phyloP scores from a whole-genome alignment of 2,329 filamentous ascomycete genomes.

The Sarocladium oryzae region DNA sequence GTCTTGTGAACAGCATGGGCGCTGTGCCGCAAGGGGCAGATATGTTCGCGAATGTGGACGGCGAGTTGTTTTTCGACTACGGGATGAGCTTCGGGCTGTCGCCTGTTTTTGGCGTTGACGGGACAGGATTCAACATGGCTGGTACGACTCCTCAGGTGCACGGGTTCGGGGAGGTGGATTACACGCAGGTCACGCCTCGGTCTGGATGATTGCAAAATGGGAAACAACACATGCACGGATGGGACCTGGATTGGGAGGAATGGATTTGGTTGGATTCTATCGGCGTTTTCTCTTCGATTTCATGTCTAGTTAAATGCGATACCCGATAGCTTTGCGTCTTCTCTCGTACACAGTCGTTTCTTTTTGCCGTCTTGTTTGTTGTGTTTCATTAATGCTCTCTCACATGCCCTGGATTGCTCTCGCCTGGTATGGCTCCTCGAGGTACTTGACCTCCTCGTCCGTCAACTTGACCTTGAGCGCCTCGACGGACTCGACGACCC shows the following conservation, averaged over 20 bases:
- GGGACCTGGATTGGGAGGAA: too few species aligned
- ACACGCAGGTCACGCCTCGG: background rate
- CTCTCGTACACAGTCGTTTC: background rate
- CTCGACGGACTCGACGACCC: slow-evolving; percentile 56
- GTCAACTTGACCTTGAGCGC: slow-evolving; percentile 40
- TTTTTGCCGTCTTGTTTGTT: too few species aligned
- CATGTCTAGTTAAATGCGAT: background rate
- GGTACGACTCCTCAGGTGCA: background rate
- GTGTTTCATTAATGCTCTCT: too few species aligned
- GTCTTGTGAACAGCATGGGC: background rate
- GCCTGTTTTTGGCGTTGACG: slow-evolving; percentile 22
- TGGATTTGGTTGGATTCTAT: background rate
- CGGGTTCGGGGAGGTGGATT: background rate
- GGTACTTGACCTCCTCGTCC: slow-evolving; percentile 51
- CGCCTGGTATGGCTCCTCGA: slow-evolving; percentile 56
- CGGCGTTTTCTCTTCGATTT: background rate
- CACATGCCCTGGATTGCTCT: slow-evolving; percentile 35
- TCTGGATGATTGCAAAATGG: background rate
- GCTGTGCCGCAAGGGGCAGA: background rate
- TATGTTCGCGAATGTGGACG: slow-evolving; percentile 9
- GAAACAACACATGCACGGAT: background rate
- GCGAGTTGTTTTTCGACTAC: slow-evolving; percentile 16
- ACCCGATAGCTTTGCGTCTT: background rate
- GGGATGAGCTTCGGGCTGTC: slow-evolving; percentile 23
- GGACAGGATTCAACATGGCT: slow-evolving; percentile 11